phyloP scores from a whole-genome alignment of 2,329 filamentous ascomycete species.

The Ploettnerulaceae sp. region DNA sequence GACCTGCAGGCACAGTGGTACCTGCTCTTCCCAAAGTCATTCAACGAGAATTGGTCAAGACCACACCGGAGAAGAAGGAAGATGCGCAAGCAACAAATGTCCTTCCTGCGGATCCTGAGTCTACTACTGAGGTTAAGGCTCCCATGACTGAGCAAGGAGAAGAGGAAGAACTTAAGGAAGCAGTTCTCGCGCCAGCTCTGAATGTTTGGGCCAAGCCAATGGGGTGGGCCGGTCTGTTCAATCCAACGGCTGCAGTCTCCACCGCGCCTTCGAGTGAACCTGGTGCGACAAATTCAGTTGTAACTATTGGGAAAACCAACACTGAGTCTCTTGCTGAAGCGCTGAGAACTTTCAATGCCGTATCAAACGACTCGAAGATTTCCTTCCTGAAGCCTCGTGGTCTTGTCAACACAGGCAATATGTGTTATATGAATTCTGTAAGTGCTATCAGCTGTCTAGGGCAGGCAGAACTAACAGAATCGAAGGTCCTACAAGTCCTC shows the following conservation, averaged over 20 bases:
- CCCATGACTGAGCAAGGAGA: constrained; percentile 4
- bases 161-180: constrained; percentile 33
- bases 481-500: constrained; percentile 86
- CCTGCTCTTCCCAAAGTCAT: constrained; percentile 38
- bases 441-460: constrained; percentile 35
- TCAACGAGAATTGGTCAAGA: constrained; percentile 23
- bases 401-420: constrained; percentile 93
- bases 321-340: constrained; percentile 69
- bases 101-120: constrained; percentile 15
- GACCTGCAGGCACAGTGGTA: constrained; percentile 43
- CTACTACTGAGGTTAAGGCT: background rate
- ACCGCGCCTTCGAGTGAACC: constrained; percentile 34
- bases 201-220: constrained; percentile 45
- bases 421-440: constrained; percentile 99
- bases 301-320: constrained; percentile 44
- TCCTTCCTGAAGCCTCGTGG: constrained; percentile 88
- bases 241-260: constrained; percentile 41
- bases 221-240: constrained; percentile 66
- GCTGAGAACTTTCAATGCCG: constrained; percentile 64
- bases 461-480: constrained; percentile 34
- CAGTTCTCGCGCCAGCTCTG: constrained; percentile 38
- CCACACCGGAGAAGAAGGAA: constrained; percentile 15
- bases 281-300: constrained; percentile 35
- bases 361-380: constrained; percentile 54
- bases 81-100: constrained; percentile 9